A percentile compares a stretch with the other conserved stretches of the same genome.
These are phyloP conservation scores for Cucurbita ficifolia DNA, from an alignment of 306 rosid genomes.

Conservation along the genomic window DNA sequence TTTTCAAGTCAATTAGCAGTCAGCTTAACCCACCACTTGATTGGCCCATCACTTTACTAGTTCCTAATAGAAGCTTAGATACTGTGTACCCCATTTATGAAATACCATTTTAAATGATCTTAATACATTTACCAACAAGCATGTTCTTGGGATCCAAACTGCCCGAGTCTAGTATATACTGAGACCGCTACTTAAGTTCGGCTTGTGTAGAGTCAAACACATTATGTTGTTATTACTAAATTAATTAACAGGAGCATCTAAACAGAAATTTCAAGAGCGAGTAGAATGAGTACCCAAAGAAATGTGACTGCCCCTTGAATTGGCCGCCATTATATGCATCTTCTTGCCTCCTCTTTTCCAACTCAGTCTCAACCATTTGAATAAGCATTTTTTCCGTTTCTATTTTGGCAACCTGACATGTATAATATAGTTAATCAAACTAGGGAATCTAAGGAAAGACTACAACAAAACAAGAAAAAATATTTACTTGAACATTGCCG, in stretches of 20 bases:
- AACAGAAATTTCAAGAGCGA: background rate
- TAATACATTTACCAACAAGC: background rate
- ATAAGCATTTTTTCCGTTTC: conserved; percentile 99
- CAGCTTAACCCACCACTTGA: background rate
- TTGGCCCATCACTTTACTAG: background rate
- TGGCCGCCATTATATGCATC: conserved; percentile 14
- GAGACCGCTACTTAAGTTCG: background rate
- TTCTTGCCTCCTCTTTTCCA: conserved; percentile 49
- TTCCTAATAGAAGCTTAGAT: background rate
- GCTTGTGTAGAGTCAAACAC: background rate
- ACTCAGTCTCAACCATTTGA: conserved; percentile 94
- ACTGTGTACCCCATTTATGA: background rate
- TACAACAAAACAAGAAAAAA: background rate
- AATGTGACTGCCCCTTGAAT: conserved; percentile 87
- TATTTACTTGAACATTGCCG: conserved; percentile 86
- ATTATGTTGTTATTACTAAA: background rate
- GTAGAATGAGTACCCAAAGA: conserved; percentile 62
- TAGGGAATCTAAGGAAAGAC: background rate
- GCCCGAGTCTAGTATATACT: background rate
- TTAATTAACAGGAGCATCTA: background rate
- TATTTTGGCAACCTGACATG: conserved; percentile 81
- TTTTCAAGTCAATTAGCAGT: background rate
- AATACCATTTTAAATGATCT: background rate
- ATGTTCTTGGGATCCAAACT: background rate
- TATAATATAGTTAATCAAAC: background rate